These are phyloP conservation scores for Vigna angularis DNA, from an alignment of 306 rosid species.

Conservation along the genomic window DNA sequence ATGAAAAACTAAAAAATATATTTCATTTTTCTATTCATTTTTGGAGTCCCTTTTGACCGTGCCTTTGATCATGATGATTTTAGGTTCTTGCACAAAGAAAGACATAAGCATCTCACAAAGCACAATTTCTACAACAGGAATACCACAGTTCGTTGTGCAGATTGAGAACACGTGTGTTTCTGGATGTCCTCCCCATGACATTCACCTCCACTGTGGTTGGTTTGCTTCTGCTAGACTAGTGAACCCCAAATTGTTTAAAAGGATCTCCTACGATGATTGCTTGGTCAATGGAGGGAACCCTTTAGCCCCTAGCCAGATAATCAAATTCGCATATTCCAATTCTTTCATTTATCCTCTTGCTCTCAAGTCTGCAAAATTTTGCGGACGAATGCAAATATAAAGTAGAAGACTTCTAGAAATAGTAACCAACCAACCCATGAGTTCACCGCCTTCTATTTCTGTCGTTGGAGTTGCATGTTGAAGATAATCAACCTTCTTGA, in stretches of 20 bases:
- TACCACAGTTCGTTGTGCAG: constrained; percentile 67
- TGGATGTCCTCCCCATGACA: constrained; percentile 63
- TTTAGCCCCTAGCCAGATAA: constrained; percentile 49
- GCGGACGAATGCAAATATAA: constrained; percentile 51
- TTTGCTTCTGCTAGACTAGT: constrained; percentile 72
- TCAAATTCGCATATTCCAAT: constrained; percentile 71
- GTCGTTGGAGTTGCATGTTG: too few species aligned
- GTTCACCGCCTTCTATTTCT: not conserved
- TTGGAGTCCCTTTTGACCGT: not conserved
- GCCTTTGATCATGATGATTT: constrained; percentile 21
- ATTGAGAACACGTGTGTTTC: constrained; percentile 73
- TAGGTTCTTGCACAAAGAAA: constrained; percentile 59
- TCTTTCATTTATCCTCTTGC: constrained; percentile 68
- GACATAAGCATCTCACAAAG: constrained; percentile 77
- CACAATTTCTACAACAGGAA: constrained; percentile 58
- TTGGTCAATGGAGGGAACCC: constrained; percentile 71
- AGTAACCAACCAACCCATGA: not conserved
- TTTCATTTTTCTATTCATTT: not conserved
- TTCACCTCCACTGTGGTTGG: constrained; percentile 79
- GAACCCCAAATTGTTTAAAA: constrained; percentile 64
- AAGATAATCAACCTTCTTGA: too few species aligned
- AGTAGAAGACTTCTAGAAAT: constrained; percentile 29
- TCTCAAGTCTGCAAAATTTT: constrained; percentile 65
- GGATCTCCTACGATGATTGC: constrained; percentile 70
- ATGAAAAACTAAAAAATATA: not conserved